Base-by-base conservation (phyloP, 2,329 filamentous ascomycete species). In the Calonectria pauciramosa region DNA sequence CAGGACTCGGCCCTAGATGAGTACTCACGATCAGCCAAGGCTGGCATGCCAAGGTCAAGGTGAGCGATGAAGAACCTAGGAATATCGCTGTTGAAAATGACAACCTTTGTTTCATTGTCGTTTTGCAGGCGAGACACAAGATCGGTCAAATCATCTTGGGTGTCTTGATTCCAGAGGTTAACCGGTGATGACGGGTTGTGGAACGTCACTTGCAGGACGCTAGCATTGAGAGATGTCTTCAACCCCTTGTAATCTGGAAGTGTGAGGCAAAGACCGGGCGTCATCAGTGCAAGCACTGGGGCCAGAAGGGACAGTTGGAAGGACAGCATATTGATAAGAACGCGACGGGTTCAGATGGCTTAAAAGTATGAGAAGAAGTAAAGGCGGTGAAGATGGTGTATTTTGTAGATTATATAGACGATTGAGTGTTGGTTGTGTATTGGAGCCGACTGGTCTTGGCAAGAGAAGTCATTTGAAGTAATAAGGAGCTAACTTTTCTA, bases 51-150 rank as follows among this genome's bases (percentile, higher is more conserved):
- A 13, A 70, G 54, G 16, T 63, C 68, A n/a, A 70, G 54, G 44
- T 70, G 68, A 0, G 68, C 68, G 4, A 49, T n/a, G 36, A 52
- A 70, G 26, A 36, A 70, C 16, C 41, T 28, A 2, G 68, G 56
- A 10, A 51, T 23, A 9, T 60, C 68, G 16, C 68, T 70, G 6
- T 70, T 70, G 32, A 70, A 70, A 20, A 70, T 63, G 0, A 70
- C 54, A 16, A 70, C 44, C 7, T 70, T 70, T 14, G 54, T 60
- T 52, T 36, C 41, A 5, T 60, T 60, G 23, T 70, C 68, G 10
- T 32, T 18, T 28, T 70, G 68, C 4, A 70, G 68, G 13, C 18
- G 30, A 1, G 30, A 36, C 14, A 70, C 68, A 1, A 70, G 23
- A 18, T 70, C 41, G 4, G n/a, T 52, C 4, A 70, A 3, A 16